A percentile compares a stretch with the other conserved stretches of the same genome.
phyloP scores from a whole-genome alignment of 306 rosid species.

The Sphenostylis stenocarpa region DNA sequence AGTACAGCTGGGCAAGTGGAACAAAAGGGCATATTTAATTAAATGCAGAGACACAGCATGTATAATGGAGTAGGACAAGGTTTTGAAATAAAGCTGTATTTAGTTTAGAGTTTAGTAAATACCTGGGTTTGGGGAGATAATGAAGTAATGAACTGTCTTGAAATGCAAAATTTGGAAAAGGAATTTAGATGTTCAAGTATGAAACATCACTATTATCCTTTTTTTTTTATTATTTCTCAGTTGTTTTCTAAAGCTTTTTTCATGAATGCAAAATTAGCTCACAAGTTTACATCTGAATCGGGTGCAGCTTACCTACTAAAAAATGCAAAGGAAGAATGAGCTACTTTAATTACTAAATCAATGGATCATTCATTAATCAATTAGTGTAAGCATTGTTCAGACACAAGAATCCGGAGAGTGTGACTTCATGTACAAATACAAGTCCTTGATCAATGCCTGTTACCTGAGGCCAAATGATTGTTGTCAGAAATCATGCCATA shows the following conservation, averaged over 20 bases:
- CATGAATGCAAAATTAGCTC: background rate
- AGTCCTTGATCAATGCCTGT: background rate
- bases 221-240: background rate
- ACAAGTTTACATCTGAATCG: background rate
- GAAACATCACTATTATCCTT: background rate
- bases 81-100: background rate
- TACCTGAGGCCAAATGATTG: background rate
- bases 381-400: background rate
- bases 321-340: constrained; percentile 29
- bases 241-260: background rate
- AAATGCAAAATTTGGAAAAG: background rate
- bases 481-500: background rate
- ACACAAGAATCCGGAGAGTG: background rate
- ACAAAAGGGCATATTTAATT: background rate
- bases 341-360: background rate
- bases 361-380: background rate
- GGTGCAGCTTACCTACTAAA: constrained; percentile 25
- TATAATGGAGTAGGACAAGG: background rate
- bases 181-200: background rate
- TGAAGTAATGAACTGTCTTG: background rate
- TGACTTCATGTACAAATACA: background rate
- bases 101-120: background rate
- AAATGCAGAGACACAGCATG: background rate
- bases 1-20: constrained; percentile 1
- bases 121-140: background rate